Conservation (phyloP, 2,329 filamentous ascomycete species). For the Apiospora aurea region DNA sequence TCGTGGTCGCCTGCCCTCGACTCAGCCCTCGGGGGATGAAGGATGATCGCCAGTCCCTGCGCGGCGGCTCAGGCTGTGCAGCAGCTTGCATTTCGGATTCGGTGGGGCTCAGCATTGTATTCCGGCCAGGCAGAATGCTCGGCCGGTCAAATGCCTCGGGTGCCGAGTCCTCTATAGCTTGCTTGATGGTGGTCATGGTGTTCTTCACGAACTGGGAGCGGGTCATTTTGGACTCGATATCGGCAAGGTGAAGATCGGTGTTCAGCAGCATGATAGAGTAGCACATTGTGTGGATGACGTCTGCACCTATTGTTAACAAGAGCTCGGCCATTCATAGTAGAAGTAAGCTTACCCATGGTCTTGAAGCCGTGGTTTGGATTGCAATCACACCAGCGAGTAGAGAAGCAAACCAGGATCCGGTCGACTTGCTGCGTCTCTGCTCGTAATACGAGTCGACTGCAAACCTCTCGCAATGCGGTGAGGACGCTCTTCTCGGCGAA, state of each 20-base stretch:
- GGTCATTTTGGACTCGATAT: constrained; percentile 97
- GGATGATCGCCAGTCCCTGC: constrained; percentile 48
- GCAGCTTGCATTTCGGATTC: constrained; percentile 34
- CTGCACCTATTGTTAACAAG: constrained; percentile 53
- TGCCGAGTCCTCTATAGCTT: constrained; percentile 76
- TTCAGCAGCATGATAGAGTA: constrained; percentile 96
- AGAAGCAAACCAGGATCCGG: constrained; percentile 88
- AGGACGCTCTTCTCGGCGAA: constrained; percentile 85
- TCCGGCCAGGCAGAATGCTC: constrained; percentile 58
- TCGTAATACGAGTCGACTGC: constrained; percentile 80
- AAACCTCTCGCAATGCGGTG: constrained; percentile 78
- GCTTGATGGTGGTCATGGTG: constrained; percentile 86
- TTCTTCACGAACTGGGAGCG: constrained; percentile 94
- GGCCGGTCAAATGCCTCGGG: constrained; percentile 70
- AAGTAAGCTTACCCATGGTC: constrained; percentile 68
- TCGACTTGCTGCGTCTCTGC: constrained; percentile 98
- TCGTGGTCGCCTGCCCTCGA: constrained; percentile 48
- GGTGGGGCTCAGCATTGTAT: constrained; percentile 36
- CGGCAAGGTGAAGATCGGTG: constrained; percentile 92
- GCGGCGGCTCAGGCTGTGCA: constrained; percentile 38
- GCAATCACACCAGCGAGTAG: constrained; percentile 90
- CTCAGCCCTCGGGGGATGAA: constrained; percentile 59
- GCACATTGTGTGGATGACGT: constrained; percentile 96
- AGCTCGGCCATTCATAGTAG: neutral
- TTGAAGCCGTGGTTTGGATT: constrained; percentile 95